Conservation (phyloP, 2,329 filamentous ascomycete species). For the Exophiala sp. region DNA sequence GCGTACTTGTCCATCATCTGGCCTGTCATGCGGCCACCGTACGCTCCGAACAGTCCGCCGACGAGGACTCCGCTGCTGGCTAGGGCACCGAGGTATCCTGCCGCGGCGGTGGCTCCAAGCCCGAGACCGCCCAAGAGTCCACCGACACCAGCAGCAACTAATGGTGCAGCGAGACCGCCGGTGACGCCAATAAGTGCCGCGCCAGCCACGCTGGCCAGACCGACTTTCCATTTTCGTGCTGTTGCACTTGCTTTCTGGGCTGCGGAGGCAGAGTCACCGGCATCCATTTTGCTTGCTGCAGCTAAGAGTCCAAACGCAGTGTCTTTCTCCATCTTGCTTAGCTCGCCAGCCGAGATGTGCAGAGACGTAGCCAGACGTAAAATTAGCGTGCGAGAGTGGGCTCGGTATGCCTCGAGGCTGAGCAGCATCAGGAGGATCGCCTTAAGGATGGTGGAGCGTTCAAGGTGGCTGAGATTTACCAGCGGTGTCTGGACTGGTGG, state of each 20-base stretch:
- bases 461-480: slow-evolving; percentile 53
- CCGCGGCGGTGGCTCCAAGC: slow-evolving; percentile 45
- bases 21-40: slow-evolving; percentile 68
- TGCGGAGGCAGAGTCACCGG: slow-evolving; percentile 56
- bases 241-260: slow-evolving; percentile 61
- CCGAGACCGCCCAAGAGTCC: slow-evolving; percentile 67
- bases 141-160: slow-evolving; percentile 70
- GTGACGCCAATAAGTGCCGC: slow-evolving; percentile 75
- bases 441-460: slow-evolving; percentile 64
- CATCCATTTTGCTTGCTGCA: slow-evolving; percentile 52
- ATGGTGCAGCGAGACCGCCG: slow-evolving; percentile 66
- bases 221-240: slow-evolving; percentile 67
- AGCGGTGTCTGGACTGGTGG: slow-evolving; percentile 60
- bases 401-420: slow-evolving; percentile 67
- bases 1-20: slow-evolving; percentile 76
- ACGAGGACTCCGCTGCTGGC: slow-evolving; percentile 68
- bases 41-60: slow-evolving; percentile 76
- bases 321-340: slow-evolving; percentile 65
- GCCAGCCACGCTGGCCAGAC: slow-evolving; percentile 73
- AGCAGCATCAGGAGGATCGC: slow-evolving; percentile 64
- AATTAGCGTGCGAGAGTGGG: slow-evolving; percentile 66
- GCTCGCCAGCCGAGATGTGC: slow-evolving; percentile 56
- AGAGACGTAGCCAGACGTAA: slow-evolving; percentile 64
- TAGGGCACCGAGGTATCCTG: slow-evolving; percentile 53
- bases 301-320: slow-evolving; percentile 68